Percentiles rank a stretch among this genome's conserved stretches.
Conservation (phyloP, 148 eudicot genomes). For the Limonium bicolor region DNA sequence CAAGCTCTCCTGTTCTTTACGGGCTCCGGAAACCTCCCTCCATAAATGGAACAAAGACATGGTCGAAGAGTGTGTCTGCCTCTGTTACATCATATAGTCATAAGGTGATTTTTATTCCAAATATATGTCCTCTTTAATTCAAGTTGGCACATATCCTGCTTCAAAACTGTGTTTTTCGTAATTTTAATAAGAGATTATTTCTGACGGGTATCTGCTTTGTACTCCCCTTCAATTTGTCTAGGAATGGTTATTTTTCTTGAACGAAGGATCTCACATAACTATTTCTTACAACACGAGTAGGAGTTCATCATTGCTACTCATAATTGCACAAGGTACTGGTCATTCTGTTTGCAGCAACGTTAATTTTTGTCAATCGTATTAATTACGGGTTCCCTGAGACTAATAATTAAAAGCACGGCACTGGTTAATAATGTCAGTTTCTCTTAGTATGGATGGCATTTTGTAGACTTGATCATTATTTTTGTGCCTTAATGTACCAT, state of each 20-base stretch:
- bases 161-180: conserved; percentile 1
- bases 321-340: conserved; percentile 61
- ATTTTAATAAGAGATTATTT: not conserved
- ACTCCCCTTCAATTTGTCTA: conserved; percentile 11
- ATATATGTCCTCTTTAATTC: conserved; percentile 1
- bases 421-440: no score
- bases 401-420: not conserved
- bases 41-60: conserved; percentile 14
- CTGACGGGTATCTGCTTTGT: not conserved
- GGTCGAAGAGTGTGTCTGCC: conserved; percentile 32
- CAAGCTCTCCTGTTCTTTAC: conserved; percentile 26
- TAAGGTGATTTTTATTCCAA: conserved; percentile 25
- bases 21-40: conserved; percentile 29
- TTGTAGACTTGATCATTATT: no score
- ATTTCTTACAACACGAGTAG: conserved; percentile 39
- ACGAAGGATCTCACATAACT: conserved; percentile 58
- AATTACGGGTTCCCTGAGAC: not conserved
- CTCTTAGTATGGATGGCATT: no score
- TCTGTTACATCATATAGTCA: conserved; percentile 23
- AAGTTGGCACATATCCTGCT: not conserved
- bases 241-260: conserved; percentile 66
- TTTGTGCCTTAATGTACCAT: conserved; percentile 3
- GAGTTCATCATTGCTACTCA: conserved; percentile 43
- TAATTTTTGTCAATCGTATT: not conserved
- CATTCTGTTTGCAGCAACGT: conserved; percentile 1